phyloP scores from a whole-genome alignment of 1,139 yeast species.

The Wickerhamomyces sp. region DNA sequence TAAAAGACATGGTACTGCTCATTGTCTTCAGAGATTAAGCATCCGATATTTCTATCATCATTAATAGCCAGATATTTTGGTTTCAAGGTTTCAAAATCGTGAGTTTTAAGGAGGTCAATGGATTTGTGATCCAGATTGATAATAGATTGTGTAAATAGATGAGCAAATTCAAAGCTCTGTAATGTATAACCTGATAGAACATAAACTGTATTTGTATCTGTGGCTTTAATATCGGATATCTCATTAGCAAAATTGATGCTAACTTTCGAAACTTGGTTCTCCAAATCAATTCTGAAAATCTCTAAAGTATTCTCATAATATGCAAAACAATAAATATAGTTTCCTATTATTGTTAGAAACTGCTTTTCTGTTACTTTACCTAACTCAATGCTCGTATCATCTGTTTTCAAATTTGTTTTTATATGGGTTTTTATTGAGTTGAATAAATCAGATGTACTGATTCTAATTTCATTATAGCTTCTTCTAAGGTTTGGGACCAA shows the following conservation, averaged over 20 bases:
- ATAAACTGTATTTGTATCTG: slow-evolving; percentile 10
- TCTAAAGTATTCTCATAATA: slow-evolving; percentile 8
- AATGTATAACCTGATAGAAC: slow-evolving; percentile 4
- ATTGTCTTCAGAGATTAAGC: slow-evolving; percentile 37
- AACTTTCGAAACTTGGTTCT: not conserved
- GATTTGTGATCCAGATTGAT: not conserved
- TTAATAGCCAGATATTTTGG: slow-evolving; percentile 31
- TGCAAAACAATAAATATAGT: slow-evolving; percentile 9
- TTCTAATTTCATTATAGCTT: slow-evolving; percentile 19
- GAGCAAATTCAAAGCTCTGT: not conserved
- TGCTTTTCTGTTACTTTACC: slow-evolving; percentile 17
- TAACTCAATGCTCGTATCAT: slow-evolving; percentile 6
- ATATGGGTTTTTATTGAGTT: slow-evolving; percentile 12
- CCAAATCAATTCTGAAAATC: slow-evolving; percentile 9
- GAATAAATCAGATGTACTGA: slow-evolving; percentile 19
- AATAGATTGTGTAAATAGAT: not conserved
- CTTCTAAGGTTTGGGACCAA: slow-evolving; percentile 20
- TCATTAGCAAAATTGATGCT: slow-evolving; percentile 1
- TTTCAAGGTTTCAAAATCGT: slow-evolving; percentile 1
- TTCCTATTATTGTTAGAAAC: slow-evolving; percentile 7
- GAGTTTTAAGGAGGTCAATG: not conserved
- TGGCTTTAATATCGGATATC: not conserved
- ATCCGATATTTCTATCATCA: slow-evolving; percentile 30
- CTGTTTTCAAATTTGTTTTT: slow-evolving; percentile 1
- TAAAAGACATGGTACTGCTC: slow-evolving; percentile 37